Base-by-base conservation (phyloP, 73 alveolate genomes). In the Uronychia binucleata region DNA sequence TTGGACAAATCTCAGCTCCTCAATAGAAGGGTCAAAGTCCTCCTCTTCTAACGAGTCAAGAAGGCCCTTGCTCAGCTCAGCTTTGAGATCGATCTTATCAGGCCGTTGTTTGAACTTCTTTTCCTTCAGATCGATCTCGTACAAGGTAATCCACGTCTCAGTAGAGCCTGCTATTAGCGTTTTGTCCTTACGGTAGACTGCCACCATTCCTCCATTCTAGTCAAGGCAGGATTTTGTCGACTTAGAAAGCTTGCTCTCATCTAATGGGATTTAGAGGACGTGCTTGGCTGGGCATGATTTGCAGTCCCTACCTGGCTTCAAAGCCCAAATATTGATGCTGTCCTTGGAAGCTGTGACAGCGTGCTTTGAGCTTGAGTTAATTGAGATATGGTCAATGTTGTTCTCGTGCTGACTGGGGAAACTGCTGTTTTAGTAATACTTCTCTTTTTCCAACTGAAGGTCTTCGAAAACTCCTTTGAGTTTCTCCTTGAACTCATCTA, bases 321-420 rank as follows among this genome's bases (percentile, higher is more conserved):
- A 30, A 11, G 34, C 26, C 95, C 95, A 89, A 25, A 89, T 60
- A 59, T 57, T 84, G 1, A 84, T 90, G 32, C 89, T 28, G 31
- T 89, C 95, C 34, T 34, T 58, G 0, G 95, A 89, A 29, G 89
- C 46, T 0, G 92, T 78, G 31, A 75, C 81, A 46, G 82, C 27
- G 74, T n/a, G 84, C 32, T 79, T 57, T 1, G 80, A 31, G 59
- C 77, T 85, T 30, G 32, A 27, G 32, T 76, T 77, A 75, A 85
- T 46, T 14, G 28, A 34, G 0, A 85, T 85, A 26, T 31, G 29
- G 33, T 85, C 91, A 26, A 85, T 57, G 31, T 77, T 85, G 80
- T 77, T 84, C 29, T 76, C 35, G 30, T 85, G 91, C 13, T 85
- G 19, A 19, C 67, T 46, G 5, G n/a, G 19, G 19, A 46, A 46